Conservation (phyloP, 1,139 yeast genomes). For the Saccharomycopsis hybrid region DNA sequence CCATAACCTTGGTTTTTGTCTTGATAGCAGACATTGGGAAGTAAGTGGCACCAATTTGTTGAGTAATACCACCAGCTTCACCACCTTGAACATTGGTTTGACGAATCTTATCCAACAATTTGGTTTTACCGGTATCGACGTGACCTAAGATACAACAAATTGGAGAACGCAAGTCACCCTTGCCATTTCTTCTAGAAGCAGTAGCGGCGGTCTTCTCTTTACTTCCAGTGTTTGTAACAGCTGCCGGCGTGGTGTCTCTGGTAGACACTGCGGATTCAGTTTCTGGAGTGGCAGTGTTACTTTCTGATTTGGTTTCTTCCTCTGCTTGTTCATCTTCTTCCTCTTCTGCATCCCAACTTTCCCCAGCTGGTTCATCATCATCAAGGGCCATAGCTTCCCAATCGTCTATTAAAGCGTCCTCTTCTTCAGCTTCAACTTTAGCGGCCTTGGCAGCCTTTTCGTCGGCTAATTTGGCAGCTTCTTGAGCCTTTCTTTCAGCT, state of each 20-base stretch:
- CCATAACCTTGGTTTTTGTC: slow-evolving; percentile 88
- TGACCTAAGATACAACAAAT: slow-evolving; percentile 98
- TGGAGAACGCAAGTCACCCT: slow-evolving; percentile 79
- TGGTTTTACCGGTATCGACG: slow-evolving; percentile 99
- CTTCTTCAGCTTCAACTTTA: slow-evolving; percentile 35
- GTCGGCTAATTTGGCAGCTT: slow-evolving; percentile 24
- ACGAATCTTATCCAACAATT: slow-evolving; percentile 90
- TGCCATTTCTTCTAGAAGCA: slow-evolving; percentile 25
- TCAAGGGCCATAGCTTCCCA: slow-evolving; percentile 61
- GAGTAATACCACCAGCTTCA: slow-evolving; percentile 99
- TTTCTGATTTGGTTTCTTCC: slow-evolving; percentile 22
- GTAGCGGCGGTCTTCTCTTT: too few species aligned
- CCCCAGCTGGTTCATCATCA: slow-evolving; percentile 38
- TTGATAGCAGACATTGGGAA: slow-evolving; percentile 95
- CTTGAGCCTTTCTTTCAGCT: slow-evolving; percentile 25
- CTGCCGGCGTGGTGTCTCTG: too few species aligned
- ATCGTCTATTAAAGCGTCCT: slow-evolving; percentile 52
- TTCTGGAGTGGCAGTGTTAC: too few species aligned
- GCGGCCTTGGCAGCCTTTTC: slow-evolving; percentile 25
- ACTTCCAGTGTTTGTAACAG: too few species aligned
- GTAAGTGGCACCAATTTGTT: slow-evolving; percentile 99
- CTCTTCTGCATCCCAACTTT: slow-evolving; percentile 25
- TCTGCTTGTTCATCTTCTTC: slow-evolving; percentile 24
- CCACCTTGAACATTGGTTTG: slow-evolving; percentile 99
- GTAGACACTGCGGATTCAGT: too few species aligned